A percentile compares a stretch with the other conserved stretches of the same genome.
Conservation (phyloP, 352 stramenopile species). For the Globisporangium acanthophoron region DNA sequence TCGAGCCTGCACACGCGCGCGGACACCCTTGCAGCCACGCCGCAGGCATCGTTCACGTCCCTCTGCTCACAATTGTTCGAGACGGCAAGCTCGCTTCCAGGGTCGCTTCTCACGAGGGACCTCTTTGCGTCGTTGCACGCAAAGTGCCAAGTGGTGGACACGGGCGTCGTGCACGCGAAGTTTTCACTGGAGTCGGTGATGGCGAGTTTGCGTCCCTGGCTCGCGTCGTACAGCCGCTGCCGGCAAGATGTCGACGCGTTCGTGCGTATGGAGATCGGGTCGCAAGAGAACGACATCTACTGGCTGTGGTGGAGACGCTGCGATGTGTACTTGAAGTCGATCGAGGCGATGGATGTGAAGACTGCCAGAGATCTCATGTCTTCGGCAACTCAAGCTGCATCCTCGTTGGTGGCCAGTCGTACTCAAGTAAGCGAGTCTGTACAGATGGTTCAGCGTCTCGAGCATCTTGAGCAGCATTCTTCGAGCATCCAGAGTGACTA, state of each 20-base stretch:
- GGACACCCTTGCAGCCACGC: slow-evolving; percentile 1
- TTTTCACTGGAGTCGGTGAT: slow-evolving; percentile 24
- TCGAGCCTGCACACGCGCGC: slow-evolving; percentile 5
- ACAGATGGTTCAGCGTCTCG: slow-evolving; percentile 4
- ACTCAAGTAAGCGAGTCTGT: slow-evolving; percentile 5
- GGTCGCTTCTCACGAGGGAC: slow-evolving; percentile 12
- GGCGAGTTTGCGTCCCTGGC: slow-evolving; percentile 25
- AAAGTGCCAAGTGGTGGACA: slow-evolving; percentile 27
- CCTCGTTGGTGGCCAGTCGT: slow-evolving; percentile 1
- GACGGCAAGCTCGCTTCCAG: slow-evolving; percentile 7
- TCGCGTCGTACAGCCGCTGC: slow-evolving; percentile 30
- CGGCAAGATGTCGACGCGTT: slow-evolving; percentile 38
- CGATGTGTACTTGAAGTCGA: slow-evolving; percentile 2
- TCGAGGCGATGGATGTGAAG: background rate
- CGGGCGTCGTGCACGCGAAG: slow-evolving; percentile 20
- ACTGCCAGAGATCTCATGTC: slow-evolving; percentile 2
- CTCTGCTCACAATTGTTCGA: slow-evolving; percentile 12
- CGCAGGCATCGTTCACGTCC: slow-evolving; percentile 20
- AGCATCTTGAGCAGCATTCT: slow-evolving; percentile 3
- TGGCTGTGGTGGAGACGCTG: slow-evolving; percentile 37
- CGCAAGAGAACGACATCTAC: slow-evolving; percentile 34
- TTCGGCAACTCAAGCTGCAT: background rate
- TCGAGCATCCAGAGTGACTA: background rate
- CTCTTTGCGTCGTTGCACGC: slow-evolving; percentile 20
- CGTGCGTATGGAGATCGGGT: slow-evolving; percentile 16